phyloP scores from a whole-genome alignment of 495 filamentous ascomycete genomes.

The Staphylotrichum longicolle region DNA sequence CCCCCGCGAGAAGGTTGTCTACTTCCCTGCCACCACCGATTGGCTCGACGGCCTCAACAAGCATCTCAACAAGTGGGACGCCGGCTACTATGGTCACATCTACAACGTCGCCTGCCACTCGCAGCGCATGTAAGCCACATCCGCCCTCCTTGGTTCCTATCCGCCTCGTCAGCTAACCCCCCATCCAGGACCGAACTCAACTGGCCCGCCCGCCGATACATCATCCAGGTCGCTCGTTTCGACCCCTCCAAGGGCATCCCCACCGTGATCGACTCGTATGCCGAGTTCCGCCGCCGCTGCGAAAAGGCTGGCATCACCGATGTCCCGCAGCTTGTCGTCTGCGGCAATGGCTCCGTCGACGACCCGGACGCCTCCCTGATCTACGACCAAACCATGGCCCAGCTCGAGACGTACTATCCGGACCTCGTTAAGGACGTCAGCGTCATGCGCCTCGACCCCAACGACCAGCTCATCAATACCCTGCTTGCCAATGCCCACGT shows the following conservation, averaged over 20 bases:
- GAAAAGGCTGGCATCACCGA: constrained; percentile 41
- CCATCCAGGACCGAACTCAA: constrained; percentile 57
- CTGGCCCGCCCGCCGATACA: constrained; percentile 72
- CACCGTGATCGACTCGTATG: constrained; percentile 75
- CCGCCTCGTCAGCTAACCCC: neutral
- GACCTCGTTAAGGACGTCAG: constrained; percentile 58
- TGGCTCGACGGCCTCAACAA: constrained; percentile 93
- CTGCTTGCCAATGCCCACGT: constrained; percentile 72
- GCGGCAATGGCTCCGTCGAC: constrained; percentile 79
- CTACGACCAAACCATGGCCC: constrained; percentile 66
- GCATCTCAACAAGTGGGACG: constrained; percentile 67
- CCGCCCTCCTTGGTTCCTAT: too few relatives aligned
- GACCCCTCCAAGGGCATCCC: constrained; percentile 85
- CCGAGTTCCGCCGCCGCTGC: constrained; percentile 65
- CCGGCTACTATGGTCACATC: constrained; percentile 70
- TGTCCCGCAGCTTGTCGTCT: constrained; percentile 72
- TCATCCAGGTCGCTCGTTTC: constrained; percentile 81
- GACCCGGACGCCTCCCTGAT: constrained; percentile 76
- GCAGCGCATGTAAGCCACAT: constrained; percentile 51
- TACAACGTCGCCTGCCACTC: constrained; percentile 65
- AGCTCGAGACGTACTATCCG: constrained; percentile 57
- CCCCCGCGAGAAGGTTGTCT: constrained; percentile 64
- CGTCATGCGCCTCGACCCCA: constrained; percentile 73
- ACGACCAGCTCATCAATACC: constrained; percentile 78
- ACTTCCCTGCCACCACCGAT: constrained; percentile 82